phyloP scores from a whole-genome alignment of 305 asterid species.

The Fraxinus sp. region DNA sequence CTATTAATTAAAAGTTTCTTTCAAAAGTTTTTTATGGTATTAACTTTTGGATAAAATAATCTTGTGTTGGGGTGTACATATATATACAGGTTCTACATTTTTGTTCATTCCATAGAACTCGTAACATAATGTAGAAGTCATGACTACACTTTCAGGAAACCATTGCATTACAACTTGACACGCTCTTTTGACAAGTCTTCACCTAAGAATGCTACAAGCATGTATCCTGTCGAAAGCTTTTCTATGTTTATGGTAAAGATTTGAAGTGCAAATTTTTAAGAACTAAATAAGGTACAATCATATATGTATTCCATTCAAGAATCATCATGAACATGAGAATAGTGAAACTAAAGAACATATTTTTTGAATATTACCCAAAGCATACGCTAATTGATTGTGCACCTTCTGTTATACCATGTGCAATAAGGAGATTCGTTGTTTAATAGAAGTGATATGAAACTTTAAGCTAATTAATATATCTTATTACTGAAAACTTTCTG shows the following conservation, averaged over 20 bases:
- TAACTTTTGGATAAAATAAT: not conserved
- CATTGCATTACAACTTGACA: not conserved
- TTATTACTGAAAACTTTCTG: not conserved
- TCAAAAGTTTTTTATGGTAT: not conserved
- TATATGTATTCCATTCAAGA: not conserved
- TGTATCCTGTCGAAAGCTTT: not conserved
- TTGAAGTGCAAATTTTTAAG: not conserved
- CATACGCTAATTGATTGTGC: not conserved
- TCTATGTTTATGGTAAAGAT: not conserved
- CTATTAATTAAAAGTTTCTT: not conserved
- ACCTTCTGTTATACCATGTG: not conserved
- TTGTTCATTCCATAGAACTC: not conserved
- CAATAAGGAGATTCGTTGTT: not conserved
- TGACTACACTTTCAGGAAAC: not conserved
- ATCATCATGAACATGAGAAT: not conserved
- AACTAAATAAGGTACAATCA: not conserved
- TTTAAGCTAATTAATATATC: not conserved
- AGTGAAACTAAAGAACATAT: not conserved
- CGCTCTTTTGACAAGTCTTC: not conserved
- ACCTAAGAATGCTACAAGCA: not conserved
- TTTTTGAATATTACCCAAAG: not conserved
- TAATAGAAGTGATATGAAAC: not conserved
- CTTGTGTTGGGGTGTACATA: not conserved
- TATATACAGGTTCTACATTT: not conserved
- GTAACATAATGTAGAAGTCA: not conserved